Evolutionary conservation across 2,329 filamentous ascomycete genomes (phyloP), one percentile per base, ranked within the genome.

Genomic region (Exophiala bonariae): DNA sequence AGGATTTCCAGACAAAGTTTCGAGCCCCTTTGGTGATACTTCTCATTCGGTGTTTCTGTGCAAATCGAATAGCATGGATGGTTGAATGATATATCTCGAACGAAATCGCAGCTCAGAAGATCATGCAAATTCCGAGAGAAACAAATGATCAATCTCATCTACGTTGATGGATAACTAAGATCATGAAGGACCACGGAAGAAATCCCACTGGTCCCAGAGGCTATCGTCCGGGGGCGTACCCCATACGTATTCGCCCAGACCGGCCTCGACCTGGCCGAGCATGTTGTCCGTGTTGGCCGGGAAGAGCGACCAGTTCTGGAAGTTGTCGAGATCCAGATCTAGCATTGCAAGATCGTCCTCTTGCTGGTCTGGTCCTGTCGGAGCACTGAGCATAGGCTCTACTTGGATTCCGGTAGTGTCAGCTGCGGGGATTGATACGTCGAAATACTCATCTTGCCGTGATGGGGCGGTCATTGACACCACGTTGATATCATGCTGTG

Each of bases 211-310:
- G 16, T 40, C 13, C 11, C 11, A 40, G 11, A 40, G 19, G 16
- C 11, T 40, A 6, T 40, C 36, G 19, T 40, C 17, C 31, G 42
- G 42, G 4, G 56, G 51, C 20, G 59, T 51, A 10, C 63, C 63
- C 49, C 59, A 66, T 2, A 60, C 63, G 45, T 66, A 66, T 31
- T 66, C 63, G 16, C 60, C 63, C 18, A 66, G 28, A 1, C 61
- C 63, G 23, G 60, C 60, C 44, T 66, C 64, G 31, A 65, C 58
- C 10, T 40, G 11, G 11, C 36, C 36, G 11, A 40, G 36, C 11
- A 40, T 19, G 10, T 18, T 18, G 19, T 40, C 19, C 6, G 11
- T 6, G 19, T 40, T 40, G 8, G 10, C 9, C 10, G 13, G 10
- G 10, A 23, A 19, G 10, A 6, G 10, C 10, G 23, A 19, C 36